phyloP scores from a whole-genome alignment of 208 protist species.

The Leishmania arabica region DNA sequence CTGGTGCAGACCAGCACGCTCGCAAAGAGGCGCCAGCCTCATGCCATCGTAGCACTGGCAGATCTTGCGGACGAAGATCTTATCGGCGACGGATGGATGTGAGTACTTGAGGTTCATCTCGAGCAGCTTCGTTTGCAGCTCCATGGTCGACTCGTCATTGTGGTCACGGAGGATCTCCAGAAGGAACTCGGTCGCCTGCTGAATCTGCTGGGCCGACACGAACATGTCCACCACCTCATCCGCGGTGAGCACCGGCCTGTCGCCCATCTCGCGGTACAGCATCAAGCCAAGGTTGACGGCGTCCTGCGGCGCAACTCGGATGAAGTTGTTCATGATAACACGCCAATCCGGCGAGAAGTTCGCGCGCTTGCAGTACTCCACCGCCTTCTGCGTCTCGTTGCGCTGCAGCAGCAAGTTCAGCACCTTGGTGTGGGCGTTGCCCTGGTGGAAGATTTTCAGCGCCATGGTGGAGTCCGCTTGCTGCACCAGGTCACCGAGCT shows the following conservation, averaged over 20 bases:
- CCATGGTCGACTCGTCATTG: constrained; percentile 88
- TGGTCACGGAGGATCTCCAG: constrained; percentile 96
- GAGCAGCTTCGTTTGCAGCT: constrained; percentile 99
- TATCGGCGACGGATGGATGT: constrained; percentile 97
- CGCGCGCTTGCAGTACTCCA: constrained; percentile 97
- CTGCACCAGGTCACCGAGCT: constrained; percentile 98
- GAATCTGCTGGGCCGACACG: constrained; percentile 94
- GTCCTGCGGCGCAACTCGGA: constrained; percentile 91
- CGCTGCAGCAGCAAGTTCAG: constrained; percentile 94
- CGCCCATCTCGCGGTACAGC: constrained; percentile 87
- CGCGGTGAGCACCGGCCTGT: constrained; percentile 75
- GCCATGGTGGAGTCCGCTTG: constrained; percentile 92
- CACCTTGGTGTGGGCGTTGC: constrained; percentile 94
- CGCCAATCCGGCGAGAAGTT: constrained; percentile 97
- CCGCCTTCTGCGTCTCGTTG: constrained; percentile 97
- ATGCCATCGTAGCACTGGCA: constrained; percentile 98
- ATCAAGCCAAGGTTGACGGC: constrained; percentile 93
- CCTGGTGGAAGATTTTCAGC: constrained; percentile 98
- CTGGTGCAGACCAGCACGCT: constrained; percentile 97
- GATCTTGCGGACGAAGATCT: constrained; percentile 97
- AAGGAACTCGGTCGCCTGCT: constrained; percentile 97
- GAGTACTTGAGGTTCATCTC: constrained; percentile 99
- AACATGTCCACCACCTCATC: constrained; percentile 97
- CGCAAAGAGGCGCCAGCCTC: constrained; percentile 97
- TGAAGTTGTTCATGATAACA: constrained; percentile 93